Conservation (phyloP, 108 stramenopile genomes). For the Skeletonema tropicum region DNA sequence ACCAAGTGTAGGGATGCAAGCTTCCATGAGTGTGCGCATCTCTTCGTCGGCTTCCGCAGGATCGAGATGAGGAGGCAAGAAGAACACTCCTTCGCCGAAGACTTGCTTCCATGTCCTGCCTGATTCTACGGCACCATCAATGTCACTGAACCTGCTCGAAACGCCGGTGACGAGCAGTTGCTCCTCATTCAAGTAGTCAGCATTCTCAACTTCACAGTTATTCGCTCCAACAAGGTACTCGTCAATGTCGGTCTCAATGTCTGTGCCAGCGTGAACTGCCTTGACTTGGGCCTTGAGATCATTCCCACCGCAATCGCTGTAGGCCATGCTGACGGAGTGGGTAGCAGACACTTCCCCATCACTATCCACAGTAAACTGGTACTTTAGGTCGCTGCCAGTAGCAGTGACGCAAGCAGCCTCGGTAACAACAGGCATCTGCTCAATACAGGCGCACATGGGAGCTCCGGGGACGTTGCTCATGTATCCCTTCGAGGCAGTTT, state of each 20-base stretch:
- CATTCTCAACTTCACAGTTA: constrained; percentile 5
- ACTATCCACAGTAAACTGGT: constrained; percentile 16
- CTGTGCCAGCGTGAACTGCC: constrained; percentile 9
- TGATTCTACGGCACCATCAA: background rate
- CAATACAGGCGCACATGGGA: constrained; percentile 53
- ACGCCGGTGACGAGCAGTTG: constrained; percentile 17
- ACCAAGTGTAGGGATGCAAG: constrained; percentile 1
- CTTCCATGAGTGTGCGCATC: constrained; percentile 25
- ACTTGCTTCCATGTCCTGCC: constrained; percentile 17
- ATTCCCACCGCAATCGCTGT: constrained; percentile 8
- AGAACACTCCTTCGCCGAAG: constrained; percentile 26
- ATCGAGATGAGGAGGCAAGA: constrained; percentile 25
- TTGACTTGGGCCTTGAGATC: constrained; percentile 26
- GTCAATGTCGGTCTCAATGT: constrained; percentile 11
- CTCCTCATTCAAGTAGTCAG: constrained; percentile 23
- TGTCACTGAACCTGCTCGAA: background rate
- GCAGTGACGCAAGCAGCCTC: constrained; percentile 17
- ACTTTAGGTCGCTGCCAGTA: background rate
- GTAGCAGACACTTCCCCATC: constrained; percentile 24
- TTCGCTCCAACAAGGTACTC: constrained; percentile 25
- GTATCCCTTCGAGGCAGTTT: constrained; percentile 40
- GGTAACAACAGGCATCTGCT: constrained; percentile 41
- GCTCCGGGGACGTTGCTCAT: constrained; percentile 43
- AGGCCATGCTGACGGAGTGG: constrained; percentile 14
- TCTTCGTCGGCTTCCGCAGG: constrained; percentile 14